Conservation (phyloP, 257 asterid species). For the Eucommia ulmoides region DNA sequence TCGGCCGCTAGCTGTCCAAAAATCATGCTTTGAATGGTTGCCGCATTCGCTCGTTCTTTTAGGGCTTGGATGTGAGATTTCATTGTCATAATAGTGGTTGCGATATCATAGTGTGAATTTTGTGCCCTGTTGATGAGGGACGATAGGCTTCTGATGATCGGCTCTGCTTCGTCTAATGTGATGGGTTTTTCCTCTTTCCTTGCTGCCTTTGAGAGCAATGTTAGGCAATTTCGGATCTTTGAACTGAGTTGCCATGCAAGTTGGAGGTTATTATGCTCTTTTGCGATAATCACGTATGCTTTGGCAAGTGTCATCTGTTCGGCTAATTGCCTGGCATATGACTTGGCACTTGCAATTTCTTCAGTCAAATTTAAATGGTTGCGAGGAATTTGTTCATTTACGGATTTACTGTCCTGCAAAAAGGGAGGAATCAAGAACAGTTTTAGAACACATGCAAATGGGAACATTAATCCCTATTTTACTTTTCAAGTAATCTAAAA, state of each 20-base stretch:
- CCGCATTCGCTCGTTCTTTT: constrained; percentile 61
- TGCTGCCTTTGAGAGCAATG: constrained; percentile 75
- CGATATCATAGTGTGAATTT: constrained; percentile 75
- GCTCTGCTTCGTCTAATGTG: constrained; percentile 72
- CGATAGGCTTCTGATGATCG: constrained; percentile 61
- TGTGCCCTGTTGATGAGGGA: constrained; percentile 73
- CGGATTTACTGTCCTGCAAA: constrained; percentile 46
- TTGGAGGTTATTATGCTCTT: constrained; percentile 71
- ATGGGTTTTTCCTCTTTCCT: constrained; percentile 62
- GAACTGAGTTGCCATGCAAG: constrained; percentile 88
- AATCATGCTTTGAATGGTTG: constrained; percentile 48
- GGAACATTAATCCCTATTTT: background rate
- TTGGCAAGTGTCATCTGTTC: constrained; percentile 89
- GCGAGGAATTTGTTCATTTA: constrained; percentile 29
- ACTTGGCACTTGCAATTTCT: constrained; percentile 44
- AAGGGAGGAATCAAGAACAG: background rate
- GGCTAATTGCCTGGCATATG: constrained; percentile 74
- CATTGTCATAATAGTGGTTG: constrained; percentile 75
- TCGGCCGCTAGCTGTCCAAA: constrained; percentile 69
- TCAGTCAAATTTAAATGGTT: constrained; percentile 45
- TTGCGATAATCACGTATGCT: constrained; percentile 75
- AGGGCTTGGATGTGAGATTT: constrained; percentile 79
- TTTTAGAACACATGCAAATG: background rate
- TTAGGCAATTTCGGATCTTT: constrained; percentile 60
- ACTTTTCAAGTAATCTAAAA: background rate